Evolutionary conservation across 441 rosid species (phyloP), one percentile per base, ranked within the genome.

Genomic region (Mallotus japonicus): DNA sequence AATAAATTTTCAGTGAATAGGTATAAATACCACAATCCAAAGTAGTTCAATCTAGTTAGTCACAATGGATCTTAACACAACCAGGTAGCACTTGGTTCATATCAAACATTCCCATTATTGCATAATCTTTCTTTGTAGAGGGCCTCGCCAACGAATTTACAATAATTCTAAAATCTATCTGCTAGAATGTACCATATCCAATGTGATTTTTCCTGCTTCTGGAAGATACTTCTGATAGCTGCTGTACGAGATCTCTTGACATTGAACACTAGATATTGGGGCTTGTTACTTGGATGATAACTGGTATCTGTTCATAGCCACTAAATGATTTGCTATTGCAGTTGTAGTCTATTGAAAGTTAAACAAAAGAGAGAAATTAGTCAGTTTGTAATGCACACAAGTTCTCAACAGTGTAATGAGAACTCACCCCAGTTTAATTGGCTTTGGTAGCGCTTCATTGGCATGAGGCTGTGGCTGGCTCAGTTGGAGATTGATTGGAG

Each of bases 391-490:
- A 9, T 47, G 37, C 40, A 40, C 3, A 28, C 28, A 24, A 16
- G 64, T 47, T 65, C 37, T 66, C 19, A 65, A 51, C 37, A 49
- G 66, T 16, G 56, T 69, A 54, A 51, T 42, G 57, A 51, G 59
- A 71, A 40, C 70, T 77, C 84, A 91, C 98, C 93, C 87, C 65
- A 88, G 62, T 46, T 80, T 76, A 56, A 80, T 85, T 63, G 89
- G 50, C 78, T 80, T 81, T 79, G 78, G 65, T 49, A 76, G 59
- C 70, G 78, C 64, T 44, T 84, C 83, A 55, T 76, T 85, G 74
- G 59, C 85, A n/a, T 54, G 83, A 60, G 86, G 84, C 51, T 78
- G 87, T 76, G 95, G 88, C 76, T 87, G 89, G 83, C 86, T 85
- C 70, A 89, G 80, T 77, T 90, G 89, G 85, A 91, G 92, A 71